These are phyloP conservation scores for Linum tenue DNA, from an alignment of 345 rosid species.

Conservation along the genomic window DNA sequence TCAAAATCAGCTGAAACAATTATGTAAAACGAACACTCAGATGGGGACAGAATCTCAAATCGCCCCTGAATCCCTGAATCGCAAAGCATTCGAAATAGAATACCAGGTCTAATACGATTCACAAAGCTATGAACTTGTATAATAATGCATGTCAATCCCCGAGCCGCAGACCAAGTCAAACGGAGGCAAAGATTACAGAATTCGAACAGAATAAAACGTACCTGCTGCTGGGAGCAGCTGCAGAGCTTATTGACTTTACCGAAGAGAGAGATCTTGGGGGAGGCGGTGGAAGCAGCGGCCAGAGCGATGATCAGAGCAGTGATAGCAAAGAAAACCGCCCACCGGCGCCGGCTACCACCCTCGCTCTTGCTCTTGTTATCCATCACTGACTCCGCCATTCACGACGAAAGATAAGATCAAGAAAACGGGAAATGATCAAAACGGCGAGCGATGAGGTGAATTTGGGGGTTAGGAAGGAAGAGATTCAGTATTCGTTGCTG, in stretches of 20 bases:
- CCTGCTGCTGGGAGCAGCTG: constrained; percentile 41
- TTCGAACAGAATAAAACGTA: constrained; percentile 12
- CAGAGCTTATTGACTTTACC: constrained; percentile 30
- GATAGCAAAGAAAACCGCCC: constrained; percentile 32
- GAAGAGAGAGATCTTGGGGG: constrained; percentile 23
- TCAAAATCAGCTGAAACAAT: background rate
- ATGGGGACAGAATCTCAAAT: background rate
- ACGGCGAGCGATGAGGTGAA: too few species aligned
- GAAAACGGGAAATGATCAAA: too few species aligned
- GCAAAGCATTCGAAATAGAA: background rate
- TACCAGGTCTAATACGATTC: background rate
- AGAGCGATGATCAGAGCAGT: constrained; percentile 34
- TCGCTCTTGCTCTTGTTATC: constrained; percentile 13
- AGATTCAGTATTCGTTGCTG: too few species aligned
- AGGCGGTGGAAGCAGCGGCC: constrained; percentile 24
- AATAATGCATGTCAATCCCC: background rate
- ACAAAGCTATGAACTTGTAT: background rate
- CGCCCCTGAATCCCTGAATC: background rate
- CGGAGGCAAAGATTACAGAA: constrained; percentile 4
- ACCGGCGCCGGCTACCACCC: constrained; percentile 20
- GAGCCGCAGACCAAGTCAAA: background rate
- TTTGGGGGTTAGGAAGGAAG: too few species aligned
- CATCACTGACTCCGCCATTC: background rate
- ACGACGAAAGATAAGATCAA: background rate
- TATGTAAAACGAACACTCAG: background rate